Evolutionary conservation across 2,329 filamentous ascomycete genomes (phyloP).

Genomic region (Podosphaera xanthii): DNA sequence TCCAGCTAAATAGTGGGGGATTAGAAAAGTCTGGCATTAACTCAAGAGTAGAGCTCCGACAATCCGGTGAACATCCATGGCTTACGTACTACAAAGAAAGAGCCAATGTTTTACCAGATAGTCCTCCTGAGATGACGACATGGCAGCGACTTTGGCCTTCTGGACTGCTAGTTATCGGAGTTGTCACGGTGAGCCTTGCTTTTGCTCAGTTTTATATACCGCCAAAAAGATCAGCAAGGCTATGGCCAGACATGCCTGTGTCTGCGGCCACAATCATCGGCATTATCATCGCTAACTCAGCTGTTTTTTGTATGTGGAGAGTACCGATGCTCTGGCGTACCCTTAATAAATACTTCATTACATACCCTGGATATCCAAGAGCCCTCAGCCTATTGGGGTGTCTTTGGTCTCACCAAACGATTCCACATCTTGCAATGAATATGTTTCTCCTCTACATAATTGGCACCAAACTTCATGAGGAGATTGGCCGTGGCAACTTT

Average conservation of each 20-base stretch:
- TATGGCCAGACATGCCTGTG: conserved; percentile 37
- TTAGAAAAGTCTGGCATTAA: conserved; percentile 7
- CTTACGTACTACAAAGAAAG: conserved; percentile 18
- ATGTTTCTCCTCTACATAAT: conserved; percentile 42
- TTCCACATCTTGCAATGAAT: conserved; percentile 39
- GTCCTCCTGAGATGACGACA: conserved; percentile 26
- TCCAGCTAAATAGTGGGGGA: conserved; percentile 11
- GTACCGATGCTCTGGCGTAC: conserved; percentile 39
- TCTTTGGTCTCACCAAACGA: conserved; percentile 43
- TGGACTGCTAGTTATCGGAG: conserved; percentile 23
- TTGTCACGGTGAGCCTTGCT: conserved; percentile 22
- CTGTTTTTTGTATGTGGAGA: conserved; percentile 35
- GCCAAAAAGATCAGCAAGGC: conserved; percentile 23
- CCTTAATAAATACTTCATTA: conserved; percentile 45
- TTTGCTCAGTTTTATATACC: conserved; percentile 29
- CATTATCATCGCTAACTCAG: conserved; percentile 35
- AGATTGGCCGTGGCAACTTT: conserved; percentile 45
- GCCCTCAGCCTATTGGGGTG: conserved; percentile 38
- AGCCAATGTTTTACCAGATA: conserved; percentile 27
- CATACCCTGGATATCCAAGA: conserved; percentile 40
- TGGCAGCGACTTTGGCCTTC: conserved; percentile 34
- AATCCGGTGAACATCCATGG: conserved; percentile 11
- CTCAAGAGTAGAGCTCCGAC: conserved; percentile 11
- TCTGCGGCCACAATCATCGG: conserved; percentile 39
- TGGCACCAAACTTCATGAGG: conserved; percentile 43